A percentile compares a stretch with the other conserved stretches of the same genome.
These are phyloP conservation scores for Ganoderma multipileum DNA, from an alignment of 1,284 basidiomycete species.

Conservation along the genomic window DNA sequence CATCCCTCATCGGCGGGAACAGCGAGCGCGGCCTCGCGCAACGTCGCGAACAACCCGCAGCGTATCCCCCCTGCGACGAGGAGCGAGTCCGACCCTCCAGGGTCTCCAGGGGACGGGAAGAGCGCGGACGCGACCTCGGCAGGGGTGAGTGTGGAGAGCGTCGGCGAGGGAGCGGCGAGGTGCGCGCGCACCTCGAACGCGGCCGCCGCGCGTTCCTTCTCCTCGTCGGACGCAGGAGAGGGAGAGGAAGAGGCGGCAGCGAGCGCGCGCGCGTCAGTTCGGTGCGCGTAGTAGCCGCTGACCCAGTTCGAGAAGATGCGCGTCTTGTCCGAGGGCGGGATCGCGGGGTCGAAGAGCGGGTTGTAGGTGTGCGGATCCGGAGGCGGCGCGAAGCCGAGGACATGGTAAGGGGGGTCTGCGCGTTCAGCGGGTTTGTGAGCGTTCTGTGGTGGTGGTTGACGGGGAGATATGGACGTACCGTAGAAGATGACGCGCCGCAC, in stretches of 20 bases:
- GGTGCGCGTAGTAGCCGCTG: slow-evolving; percentile 29
- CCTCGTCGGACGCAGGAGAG: neutral
- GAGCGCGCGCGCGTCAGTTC: neutral
- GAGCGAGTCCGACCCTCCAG: slow-evolving; percentile 30
- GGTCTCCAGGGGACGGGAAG: slow-evolving; percentile 22
- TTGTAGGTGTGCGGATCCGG: slow-evolving; percentile 33
- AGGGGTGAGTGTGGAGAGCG: slow-evolving; percentile 22
- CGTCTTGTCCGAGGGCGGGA: slow-evolving; percentile 27
- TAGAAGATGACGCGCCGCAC: slow-evolving; percentile 8
- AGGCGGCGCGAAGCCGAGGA: slow-evolving; percentile 34
- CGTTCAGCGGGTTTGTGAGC: neutral
- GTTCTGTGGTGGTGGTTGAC: too few species aligned
- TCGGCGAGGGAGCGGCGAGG: slow-evolving; percentile 22
- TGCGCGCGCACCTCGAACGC: slow-evolving; percentile 25
- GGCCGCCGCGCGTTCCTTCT: neutral
- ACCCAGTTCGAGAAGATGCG: slow-evolving; percentile 33
- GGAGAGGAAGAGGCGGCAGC: neutral
- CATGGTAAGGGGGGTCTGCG: slow-evolving; percentile 25
- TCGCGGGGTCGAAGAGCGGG: slow-evolving; percentile 31
- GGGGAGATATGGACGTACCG: slow-evolving; percentile 1
- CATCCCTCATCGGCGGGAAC: slow-evolving; percentile 4
- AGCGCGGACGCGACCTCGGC: slow-evolving; percentile 23
- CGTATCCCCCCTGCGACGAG: slow-evolving; percentile 23
- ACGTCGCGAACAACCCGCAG: slow-evolving; percentile 20
- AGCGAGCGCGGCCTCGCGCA: slow-evolving; percentile 24